phyloP scores from a whole-genome alignment of 805 yeast genomes.

The Sugiyamaella valdiviana region DNA sequence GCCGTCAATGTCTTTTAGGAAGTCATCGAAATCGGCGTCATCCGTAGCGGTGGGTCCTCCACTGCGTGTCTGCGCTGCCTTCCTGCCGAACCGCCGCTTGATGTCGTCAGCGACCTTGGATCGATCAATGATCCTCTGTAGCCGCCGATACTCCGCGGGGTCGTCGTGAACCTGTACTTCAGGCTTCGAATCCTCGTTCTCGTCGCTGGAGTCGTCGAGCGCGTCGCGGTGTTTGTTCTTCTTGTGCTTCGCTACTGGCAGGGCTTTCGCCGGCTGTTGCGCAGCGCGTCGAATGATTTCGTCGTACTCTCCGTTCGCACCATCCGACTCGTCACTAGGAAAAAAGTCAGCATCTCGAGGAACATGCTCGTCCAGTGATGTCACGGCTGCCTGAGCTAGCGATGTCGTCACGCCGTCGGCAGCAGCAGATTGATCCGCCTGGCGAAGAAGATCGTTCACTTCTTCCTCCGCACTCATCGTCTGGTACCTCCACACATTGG shows the following conservation, averaged over 20 bases:
- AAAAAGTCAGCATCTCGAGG: constrained; percentile 7
- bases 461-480: constrained; percentile 8
- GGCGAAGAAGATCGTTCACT: neutral
- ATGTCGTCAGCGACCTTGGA: constrained; percentile 13
- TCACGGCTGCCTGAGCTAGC: constrained; percentile 6
- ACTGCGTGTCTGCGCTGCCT: neutral
- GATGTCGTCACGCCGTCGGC: neutral
- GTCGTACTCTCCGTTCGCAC: neutral
- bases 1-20: constrained; percentile 20
- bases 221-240: neutral
- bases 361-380: neutral
- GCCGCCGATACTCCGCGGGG: constrained; percentile 10
- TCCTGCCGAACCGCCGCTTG: constrained; percentile 15
- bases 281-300: neutral
- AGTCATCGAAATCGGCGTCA: constrained; percentile 21
- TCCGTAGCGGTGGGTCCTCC: constrained; percentile 1
- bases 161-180: constrained; percentile 10
- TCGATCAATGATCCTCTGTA: constrained; percentile 18
- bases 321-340: constrained; percentile 7
- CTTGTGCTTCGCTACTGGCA: neutral
- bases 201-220: neutral
- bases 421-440: neutral
- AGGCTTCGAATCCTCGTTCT: neutral
- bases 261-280: neutral
- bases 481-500: constrained; percentile 18